Percentiles rank a stretch among this genome's conserved stretches.
Evolutionary conservation across 495 filamentous ascomycete genomes (phyloP).

Genomic region (Penicillium steckii): DNA sequence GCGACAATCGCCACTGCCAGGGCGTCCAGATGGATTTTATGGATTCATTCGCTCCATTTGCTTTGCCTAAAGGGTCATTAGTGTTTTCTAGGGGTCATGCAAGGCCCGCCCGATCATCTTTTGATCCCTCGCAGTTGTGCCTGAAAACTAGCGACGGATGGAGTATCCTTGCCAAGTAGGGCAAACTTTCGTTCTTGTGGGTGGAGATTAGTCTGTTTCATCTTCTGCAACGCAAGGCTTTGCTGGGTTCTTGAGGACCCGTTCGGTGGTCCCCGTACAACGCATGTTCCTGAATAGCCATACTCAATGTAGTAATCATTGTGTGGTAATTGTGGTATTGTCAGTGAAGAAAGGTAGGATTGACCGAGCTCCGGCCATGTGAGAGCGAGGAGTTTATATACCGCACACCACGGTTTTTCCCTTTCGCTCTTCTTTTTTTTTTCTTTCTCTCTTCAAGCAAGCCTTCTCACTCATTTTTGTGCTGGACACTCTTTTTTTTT

Average conservation of each 20-base stretch:
- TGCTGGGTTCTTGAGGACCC: neutral
- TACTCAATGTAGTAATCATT: neutral
- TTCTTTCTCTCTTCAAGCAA: slow-evolving; percentile 22
- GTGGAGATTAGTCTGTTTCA: slow-evolving; percentile 12
- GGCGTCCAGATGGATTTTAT: neutral
- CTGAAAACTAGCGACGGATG: slow-evolving; percentile 12
- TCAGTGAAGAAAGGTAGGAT: neutral
- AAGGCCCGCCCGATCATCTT: slow-evolving; percentile 1
- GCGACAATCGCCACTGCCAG: neutral
- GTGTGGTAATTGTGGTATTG: neutral
- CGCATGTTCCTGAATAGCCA: slow-evolving; percentile 3
- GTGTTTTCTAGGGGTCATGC: neutral
- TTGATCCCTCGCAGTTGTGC: neutral
- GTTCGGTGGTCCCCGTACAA: neutral
- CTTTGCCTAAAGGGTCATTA: neutral
- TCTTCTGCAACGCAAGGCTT: slow-evolving; percentile 8
- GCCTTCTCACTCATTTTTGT: slow-evolving; percentile 24
- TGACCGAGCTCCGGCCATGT: slow-evolving; percentile 1
- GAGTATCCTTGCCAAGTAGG: slow-evolving; percentile 6
- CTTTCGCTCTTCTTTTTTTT: neutral
- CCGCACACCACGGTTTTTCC: neutral
- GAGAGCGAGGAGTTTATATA: slow-evolving; percentile 14
- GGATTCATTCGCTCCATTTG: neutral
- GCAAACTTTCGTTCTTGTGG: neutral
- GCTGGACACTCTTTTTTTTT: slow-evolving; percentile 23